Evolutionary conservation across 2,329 filamentous ascomycete genomes (phyloP), one percentile per base, ranked within the genome.

Genomic region (Zelopaecilomyces penicillatus): DNA sequence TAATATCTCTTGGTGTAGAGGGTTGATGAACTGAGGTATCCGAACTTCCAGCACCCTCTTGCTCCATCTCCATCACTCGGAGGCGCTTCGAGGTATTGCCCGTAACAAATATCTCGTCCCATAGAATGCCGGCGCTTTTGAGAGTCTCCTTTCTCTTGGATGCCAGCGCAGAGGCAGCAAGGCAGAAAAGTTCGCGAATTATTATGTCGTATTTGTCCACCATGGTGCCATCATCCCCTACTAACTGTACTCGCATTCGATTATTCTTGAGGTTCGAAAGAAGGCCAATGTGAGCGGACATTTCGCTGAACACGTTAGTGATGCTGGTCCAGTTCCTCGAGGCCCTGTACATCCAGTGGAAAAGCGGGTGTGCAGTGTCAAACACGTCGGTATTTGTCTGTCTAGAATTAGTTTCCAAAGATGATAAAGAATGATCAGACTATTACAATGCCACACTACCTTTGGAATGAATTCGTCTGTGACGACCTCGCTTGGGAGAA

Each of bases 301-400:
- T 95, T 36, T 76, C 76, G 5, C 77, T 76, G 27, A 94, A 71
- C 5, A 93, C 69, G 37, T 80, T 76, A 44, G 72, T 72, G 28
- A 95, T 74, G 35, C 78, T 75, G 6, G 66, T 59, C 89, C 89
- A 95, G 61, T 89, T 84, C 47, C 82, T 76, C 5, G 85, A 87
- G 3, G 87, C 85, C 45, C 85, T 78, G 58, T 86, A 94, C 56
- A 93, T 83, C 89, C 89, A 95, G 41, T 89, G 80, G 63, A 93
- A 95, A 2, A 90, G 79, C 0, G 85, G 79, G 58, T 95, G 87
- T 0, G 79, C 77, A 27, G 81, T 80, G 45, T 80, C 81, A 56
- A 95, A 90, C 10, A 82, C 78, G 48, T 94, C 87, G 36, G 43
- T 32, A 32, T 59, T 44, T 52, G 54, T 37, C 42, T 46, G 6